Evolutionary conservation across 805 yeast species (phyloP), one percentile per base, ranked within the genome.

Genomic region (Yarrowia sp.): DNA sequence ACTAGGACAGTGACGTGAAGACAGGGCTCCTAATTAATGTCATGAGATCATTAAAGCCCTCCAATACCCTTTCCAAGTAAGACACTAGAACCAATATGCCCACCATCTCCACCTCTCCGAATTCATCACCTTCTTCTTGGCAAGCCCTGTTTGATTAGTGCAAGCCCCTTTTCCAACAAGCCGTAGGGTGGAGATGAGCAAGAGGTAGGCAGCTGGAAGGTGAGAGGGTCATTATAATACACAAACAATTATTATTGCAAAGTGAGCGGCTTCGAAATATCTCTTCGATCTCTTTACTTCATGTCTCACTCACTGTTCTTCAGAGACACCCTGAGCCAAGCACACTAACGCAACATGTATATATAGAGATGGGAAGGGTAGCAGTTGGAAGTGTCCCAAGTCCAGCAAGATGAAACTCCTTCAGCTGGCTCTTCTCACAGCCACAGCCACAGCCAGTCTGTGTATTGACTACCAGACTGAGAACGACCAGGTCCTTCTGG

Each of bases 391-490:
- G 22, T 22, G 50, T 19, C 49, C 9, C 15, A 26, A 48, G 36
- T 48, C 9, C 40, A 8, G 9, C 16, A 45, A 32, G 11, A 36
- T 53, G 58, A 36, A 8, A 38, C 11, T 53, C 58, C 12, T 38
- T n/a, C n/a, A 35, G 4, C 14, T 38, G 19, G 55, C 40, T n/a
- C 38, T 50, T 2, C 22, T 50, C 12, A 40, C 40, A 1, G 16
- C 53, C 8, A 50, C 55, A 8, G 55, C 55, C 8, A 5, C 43
- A 7, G 58, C 58, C 2, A 53, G 58, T 38, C 58, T 53, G 43
- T 53, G 58, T 14, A 38, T 53, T 32, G 58, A 53, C 43, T 53
- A 36, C 43, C 58, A 53, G 43, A 38, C 58, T 1, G 26, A 16
- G 12, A 36, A 36, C 32, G 43, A 53, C 16, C 58, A 53, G 35